Base-by-base conservation (phyloP, 768 basidiomycete species). In the Boletus edulis region DNA sequence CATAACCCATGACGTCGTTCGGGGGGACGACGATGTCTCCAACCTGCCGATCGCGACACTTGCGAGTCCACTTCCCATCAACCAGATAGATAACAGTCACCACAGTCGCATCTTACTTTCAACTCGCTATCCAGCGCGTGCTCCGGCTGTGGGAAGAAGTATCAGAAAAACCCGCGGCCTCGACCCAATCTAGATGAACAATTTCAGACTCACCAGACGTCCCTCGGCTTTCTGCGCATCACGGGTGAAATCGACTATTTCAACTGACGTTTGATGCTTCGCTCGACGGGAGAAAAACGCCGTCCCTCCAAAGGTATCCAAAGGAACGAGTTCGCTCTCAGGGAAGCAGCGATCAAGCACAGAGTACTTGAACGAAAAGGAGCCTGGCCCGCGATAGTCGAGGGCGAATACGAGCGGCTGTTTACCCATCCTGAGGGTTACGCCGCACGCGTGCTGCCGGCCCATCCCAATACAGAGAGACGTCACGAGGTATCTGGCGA, bases 191-290 rank as follows among this genome's bases (percentile, higher is more conserved):
- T 27, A 8, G 27, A 27, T 27, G 20, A 20, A 40, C 18, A 1
- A 15, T 17, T 17, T 20, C 9, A 31, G 22, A 53, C 46, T 47
- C 22, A 34, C 46, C 31, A 22, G 3, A 13, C 18, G 18, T 29
- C 37, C 43, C 13, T 51, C 37, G 29, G 14, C 35, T 18, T 45
- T 50, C 17, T 14, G 29, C 38, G 32, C 43, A 3, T 51, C 37
- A 12, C 44, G 43, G 8, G 13, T 24, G 35, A 56, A 52, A 56
- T 53, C 46, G 4, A 57, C 43, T 14, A 57, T 41, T 14, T 57
- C 58, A 7, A 52, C 27, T 20, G 8, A 35, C 1, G 31, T 44
- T 8, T 29, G 3, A 11, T 50, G 13, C 10, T 22, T 15, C 3
- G 32, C 49, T 37, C 50, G 55, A 41, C 20, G 38, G 17, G 35